Conservation (phyloP, 2,329 filamentous ascomycete genomes). For the Sporothrix inflata region DNA sequence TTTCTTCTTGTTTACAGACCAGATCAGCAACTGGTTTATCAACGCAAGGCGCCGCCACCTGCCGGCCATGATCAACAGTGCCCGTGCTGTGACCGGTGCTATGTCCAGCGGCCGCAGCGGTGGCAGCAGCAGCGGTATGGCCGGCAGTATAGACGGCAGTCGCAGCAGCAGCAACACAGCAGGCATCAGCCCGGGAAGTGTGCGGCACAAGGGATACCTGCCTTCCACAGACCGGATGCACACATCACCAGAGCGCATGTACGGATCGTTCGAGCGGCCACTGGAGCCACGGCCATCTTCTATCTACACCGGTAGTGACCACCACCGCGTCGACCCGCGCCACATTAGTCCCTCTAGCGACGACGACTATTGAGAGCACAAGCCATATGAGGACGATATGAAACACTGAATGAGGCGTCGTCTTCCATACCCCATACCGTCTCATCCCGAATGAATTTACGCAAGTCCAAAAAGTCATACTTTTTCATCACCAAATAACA, state of each 20-base stretch:
- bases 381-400: conserved; percentile 25
- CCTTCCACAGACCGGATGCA: conserved; percentile 13
- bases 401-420: neutral
- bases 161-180: conserved; percentile 38
- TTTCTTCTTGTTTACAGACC: conserved; percentile 49
- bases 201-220: neutral
- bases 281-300: neutral
- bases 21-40: conserved; percentile 82
- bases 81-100: neutral
- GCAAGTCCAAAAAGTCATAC: neutral
- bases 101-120: neutral
- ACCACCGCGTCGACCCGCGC: conserved; percentile 36
- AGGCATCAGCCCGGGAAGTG: neutral
- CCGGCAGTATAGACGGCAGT: conserved; percentile 50
- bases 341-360: conserved; percentile 49
- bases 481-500: neutral
- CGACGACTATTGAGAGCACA: conserved; percentile 48
- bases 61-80: conserved; percentile 61
- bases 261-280: neutral
- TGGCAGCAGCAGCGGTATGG: neutral
- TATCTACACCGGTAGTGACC: conserved; percentile 43
- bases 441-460: neutral
- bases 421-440: neutral
- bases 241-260: conserved; percentile 10
- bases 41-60: conserved; percentile 71